Evolutionary conservation across 2,329 filamentous ascomycete species (phyloP), one percentile per base, ranked within the genome.

Genomic region (Apiospora hydei): DNA sequence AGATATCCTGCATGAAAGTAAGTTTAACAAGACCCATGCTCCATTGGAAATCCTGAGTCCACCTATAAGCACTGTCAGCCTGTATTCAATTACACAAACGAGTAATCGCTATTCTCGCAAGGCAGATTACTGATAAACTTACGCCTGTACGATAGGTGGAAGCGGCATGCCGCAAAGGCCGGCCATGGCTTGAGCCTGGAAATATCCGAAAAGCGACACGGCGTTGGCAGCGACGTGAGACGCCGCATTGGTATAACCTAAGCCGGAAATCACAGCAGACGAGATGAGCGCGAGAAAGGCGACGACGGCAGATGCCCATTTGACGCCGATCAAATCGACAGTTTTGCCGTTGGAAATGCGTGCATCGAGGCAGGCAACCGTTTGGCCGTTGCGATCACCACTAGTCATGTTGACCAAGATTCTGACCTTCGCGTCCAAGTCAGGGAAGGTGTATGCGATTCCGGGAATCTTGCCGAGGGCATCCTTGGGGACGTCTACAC

Each of bases 21-120:
- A 98, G 88, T 69, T 90, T 89, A 78, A 98, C 97, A 78, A 98
- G 95, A 77, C 96, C 96, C 94, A 98, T 96, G 79, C 93, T 97
- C 96, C 96, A 98, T 81, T 97, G 93, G 85, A 98, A 98, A 84
- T 98, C 96, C 84, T 98, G 95, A 1, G 95, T 98, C 96, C 96
- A 98, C 43, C 68, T 69, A 41, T n/a, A 41, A 26, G 14, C 2
- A 30, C 18, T 24, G 34, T 69, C 21, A 69, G 68, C 46, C 18
- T 21, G n/a, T 18, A 30, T n/a, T 26, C 57, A 34, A 6, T n/a
- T 11, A 14, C 3, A 14, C 34, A 13, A 13, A n/a, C 2, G 7
- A 16, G 21, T 14, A 3, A n/a, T 41, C 3, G 13, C 41, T 24
- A 18, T n/a, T 10, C 4, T 41, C 13, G 34, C 57, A 18, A 21